Evolutionary conservation across 1,284 basidiomycete species (phyloP).

Genomic region (Mycosarcoma mackinlayi): DNA sequence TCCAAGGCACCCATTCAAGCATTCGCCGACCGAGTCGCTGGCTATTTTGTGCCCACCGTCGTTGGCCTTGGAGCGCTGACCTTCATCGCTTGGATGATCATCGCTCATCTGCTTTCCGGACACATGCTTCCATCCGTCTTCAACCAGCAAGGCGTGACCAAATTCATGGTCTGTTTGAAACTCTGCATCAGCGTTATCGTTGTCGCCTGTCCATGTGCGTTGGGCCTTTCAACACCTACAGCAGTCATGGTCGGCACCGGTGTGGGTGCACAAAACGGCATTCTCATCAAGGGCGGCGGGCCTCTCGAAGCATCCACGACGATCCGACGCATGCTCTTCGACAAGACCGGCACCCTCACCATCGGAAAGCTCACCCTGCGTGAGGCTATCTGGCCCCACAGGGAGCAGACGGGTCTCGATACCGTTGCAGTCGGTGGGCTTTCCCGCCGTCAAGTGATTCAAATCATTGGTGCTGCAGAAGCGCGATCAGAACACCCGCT

Average conservation of each 20-base stretch:
- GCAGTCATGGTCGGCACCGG: slow-evolving; percentile 99
- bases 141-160: slow-evolving; percentile 81
- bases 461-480: slow-evolving; percentile 85
- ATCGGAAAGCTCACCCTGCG: slow-evolving; percentile 83
- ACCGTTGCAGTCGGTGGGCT: slow-evolving; percentile 31
- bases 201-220: slow-evolving; percentile 96
- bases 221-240: slow-evolving; percentile 95
- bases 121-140: slow-evolving; percentile 81
- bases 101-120: slow-evolving; percentile 75
- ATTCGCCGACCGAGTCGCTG: slow-evolving; percentile 93
- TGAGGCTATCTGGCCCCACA: slow-evolving; percentile 80
- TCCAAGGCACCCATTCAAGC: slow-evolving; percentile 97
- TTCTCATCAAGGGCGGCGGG: slow-evolving; percentile 95
- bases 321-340: slow-evolving; percentile 85
- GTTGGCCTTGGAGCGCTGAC: slow-evolving; percentile 84
- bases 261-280: slow-evolving; percentile 94
- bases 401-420: slow-evolving; percentile 48
- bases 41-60: slow-evolving; percentile 93
- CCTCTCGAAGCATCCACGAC: slow-evolving; percentile 90
- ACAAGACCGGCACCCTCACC: slow-evolving; percentile 98
- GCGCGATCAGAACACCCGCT: slow-evolving; percentile 94
- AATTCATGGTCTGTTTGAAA: slow-evolving; percentile 91
- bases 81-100: slow-evolving; percentile 84
- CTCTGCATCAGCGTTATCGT: slow-evolving; percentile 98
- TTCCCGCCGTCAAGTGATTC: slow-evolving; percentile 55